Base-by-base conservation (phyloP, 2,329 filamentous ascomycete species). In the Fusarium circinatum region DNA sequence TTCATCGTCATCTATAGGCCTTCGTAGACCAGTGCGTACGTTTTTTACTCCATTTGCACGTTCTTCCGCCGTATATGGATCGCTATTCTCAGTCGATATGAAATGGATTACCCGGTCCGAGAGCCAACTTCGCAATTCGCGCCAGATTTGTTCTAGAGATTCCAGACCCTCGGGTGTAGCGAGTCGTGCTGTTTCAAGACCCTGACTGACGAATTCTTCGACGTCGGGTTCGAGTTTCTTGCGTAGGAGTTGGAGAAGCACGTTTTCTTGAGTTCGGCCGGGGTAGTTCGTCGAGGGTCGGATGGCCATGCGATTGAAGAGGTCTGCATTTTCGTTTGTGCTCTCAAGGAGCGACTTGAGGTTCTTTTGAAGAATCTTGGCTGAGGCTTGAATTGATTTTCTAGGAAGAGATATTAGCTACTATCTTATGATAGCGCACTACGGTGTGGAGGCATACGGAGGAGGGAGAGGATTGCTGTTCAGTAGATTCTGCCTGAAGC, bases 181-280 rank as follows among this genome's bases (percentile, higher is more conserved):
- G 32, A 79, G 74, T 22, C 76, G 79, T 18, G 85, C 85, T 34
- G 84, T 84, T 65, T 85, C 85, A 41, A 89, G 88, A 3, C 91
- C 92, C 58, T 90, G 85, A 28, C 90, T 88, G 32, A 96, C 90
- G 83, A 92, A 91, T 64, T 91, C 90, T 79, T 95, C 93, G 24
- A 95, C 91, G 30, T 89, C 87, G 0, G 94, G 93, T 75, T 96
- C 94, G 55, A 95, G 87, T 80, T 96, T 96, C 83, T 96, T 97
- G 44, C 94, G 91, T 38, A 97, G 85, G 5, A 97, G 86, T 76
- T 92, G 89, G 32, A 89, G 86, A 3, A 96, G 86, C 8, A 94
- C 86, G 55, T 82, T 83, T 80, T 93, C 90, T 67, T 94, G 90
- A 10, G 88, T 91, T 75, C 88, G 91, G 42, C 90, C 92, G 9